Evolutionary conservation across 1,284 basidiomycete species (phyloP), one percentile per base, ranked within the genome.

Genomic region (Athelia psychrophila): DNA sequence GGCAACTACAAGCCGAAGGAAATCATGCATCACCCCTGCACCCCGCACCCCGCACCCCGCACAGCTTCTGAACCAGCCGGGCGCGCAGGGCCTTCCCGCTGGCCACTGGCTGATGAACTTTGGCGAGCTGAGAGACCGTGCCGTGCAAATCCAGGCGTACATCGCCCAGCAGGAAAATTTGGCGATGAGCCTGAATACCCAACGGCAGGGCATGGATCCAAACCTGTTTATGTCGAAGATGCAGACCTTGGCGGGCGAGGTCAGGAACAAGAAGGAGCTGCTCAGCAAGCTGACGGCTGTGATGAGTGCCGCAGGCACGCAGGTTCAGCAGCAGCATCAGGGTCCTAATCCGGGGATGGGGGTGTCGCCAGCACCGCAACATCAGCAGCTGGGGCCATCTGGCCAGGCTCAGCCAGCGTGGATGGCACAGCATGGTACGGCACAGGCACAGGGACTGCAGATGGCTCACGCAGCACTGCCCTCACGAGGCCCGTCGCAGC

Each of bases 21-120:
- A 66, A 73, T 48, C 78, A 75, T 22, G 70, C 74, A 3, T 83
- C 81, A 12, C 81, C 81, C 0, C 67, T 68, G 13, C 78, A 77
- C 64, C 55, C 64, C 2, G 61, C 63, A 36, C 58, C 62, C 4
- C 60, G 63, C 36, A 65, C 49, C 52, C 57, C 4, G 59, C 60
- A 23, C 51, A 58, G 3, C 50, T 59, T 1, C 58, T 53, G 12
- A 50, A 56, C 9, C 59, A 58, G 32, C 53, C 13, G 20, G 22
- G 22, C 20, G 42, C 12, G 13, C 15, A 22, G 16, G 44, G 20
- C 16, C 16, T 46, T 9, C 51, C 53, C 13, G 40, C 47, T 22
- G 36, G 19, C 44, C 45, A 49, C 15, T 55, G 53, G 15, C 47
- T 51, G 18, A 32, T 58, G 42, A 54, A 51, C 19, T 15, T 57